Base-by-base conservation (phyloP, 2,329 filamentous ascomycete genomes). In the Talaromyces sp. region DNA sequence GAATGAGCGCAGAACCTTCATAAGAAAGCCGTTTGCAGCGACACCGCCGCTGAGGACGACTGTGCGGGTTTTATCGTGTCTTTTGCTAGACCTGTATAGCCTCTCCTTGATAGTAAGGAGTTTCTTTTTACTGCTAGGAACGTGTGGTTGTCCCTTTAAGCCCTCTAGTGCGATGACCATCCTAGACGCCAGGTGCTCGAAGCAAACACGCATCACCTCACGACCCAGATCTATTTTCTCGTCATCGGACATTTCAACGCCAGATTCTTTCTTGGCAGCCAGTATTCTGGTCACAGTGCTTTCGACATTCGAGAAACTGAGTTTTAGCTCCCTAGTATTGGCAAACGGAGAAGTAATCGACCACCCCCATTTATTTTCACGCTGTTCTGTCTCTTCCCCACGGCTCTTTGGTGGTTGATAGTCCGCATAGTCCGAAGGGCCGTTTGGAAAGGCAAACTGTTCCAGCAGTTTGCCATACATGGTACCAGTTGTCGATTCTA, bases 1-100 rank as follows among this genome's bases (percentile, higher is more conserved):
- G 57, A 81, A 84, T n/a, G 73, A 75, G 1, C 79, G 76, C 2
- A 86, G 75, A 60, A 98, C 83, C 68, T 87, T 83, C 73, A 88
- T 85, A 50, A 99, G 80, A 73, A 89, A 97, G 57, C 77, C 76
- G 75, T 97, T 98, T 57, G 90, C 89, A 7, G 94, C 95, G 6
- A 99, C 95, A 28, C 95, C 95, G 33, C 95, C 95, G 44, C 92
- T 90, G 4, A 98, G 83, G 9, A 98, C 91, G 4, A 98, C 78
- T 0, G 88, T 88, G 8, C 78, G 75, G 7, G 87, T 76, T 47
- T 72, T 64, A 7, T 72, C 65, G 1, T 67, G 16, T 31, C 57
- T 34, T 16, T 27, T 34, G 42, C n/a, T 52, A 23, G 42, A 52
- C 16, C 18, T 40, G 2, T 28, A 51, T 33, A 42, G 56, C 34